phyloP scores from a whole-genome alignment of 2,329 filamentous ascomycete species.

The Endoconidiophora laricicola region DNA sequence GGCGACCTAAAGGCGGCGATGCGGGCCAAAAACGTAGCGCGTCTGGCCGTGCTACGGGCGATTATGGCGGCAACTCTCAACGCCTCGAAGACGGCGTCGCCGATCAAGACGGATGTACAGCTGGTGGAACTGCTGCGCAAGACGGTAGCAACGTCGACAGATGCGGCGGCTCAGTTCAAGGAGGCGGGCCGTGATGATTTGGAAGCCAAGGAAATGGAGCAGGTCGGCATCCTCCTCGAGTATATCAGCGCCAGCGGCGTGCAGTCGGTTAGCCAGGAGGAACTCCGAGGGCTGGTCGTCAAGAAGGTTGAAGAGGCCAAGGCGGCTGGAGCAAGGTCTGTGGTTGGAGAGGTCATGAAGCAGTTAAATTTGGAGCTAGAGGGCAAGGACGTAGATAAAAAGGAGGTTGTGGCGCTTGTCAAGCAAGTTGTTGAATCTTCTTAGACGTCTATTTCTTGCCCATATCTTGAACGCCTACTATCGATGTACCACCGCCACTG shows the following conservation, averaged over 20 bases:
- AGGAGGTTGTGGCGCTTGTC: constrained; percentile 42
- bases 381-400: constrained; percentile 48
- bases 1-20: constrained; percentile 49
- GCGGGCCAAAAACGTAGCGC: constrained; percentile 45
- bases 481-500: background rate
- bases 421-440: constrained; percentile 26
- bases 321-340: constrained; percentile 27
- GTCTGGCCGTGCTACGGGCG: constrained; percentile 50
- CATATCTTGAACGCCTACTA: background rate
- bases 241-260: constrained; percentile 46
- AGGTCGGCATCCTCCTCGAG: constrained; percentile 47
- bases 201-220: constrained; percentile 50
- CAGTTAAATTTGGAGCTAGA: constrained; percentile 37
- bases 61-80: constrained; percentile 57
- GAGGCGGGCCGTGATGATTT: constrained; percentile 49
- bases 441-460: background rate
- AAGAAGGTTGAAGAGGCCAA: constrained; percentile 34
- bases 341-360: constrained; percentile 48
- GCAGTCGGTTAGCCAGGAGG: constrained; percentile 37
- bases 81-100: constrained; percentile 53
- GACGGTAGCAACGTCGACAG: constrained; percentile 37
- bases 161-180: constrained; percentile 47
- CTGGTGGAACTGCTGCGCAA: constrained; percentile 52
- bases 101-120: constrained; percentile 54
- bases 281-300: constrained; percentile 38